Conservation (phyloP, 1,284 basidiomycete species). For the Somion occarium region DNA sequence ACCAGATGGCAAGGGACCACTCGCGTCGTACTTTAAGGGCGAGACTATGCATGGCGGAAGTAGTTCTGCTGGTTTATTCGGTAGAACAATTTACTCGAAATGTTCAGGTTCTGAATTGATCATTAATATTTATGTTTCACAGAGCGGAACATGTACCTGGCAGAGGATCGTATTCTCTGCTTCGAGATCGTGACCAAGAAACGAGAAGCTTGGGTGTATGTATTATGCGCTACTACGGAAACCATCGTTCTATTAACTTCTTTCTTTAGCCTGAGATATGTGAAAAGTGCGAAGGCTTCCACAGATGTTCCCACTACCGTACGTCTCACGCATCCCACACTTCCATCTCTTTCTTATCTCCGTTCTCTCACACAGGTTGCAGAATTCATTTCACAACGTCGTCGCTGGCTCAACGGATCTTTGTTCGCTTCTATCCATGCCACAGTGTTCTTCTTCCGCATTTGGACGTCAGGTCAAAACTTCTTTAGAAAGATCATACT, state of each 20-base stretch:
- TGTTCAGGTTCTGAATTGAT: background rate
- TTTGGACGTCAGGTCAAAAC: constrained; percentile 89
- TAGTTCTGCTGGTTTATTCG: constrained; percentile 67
- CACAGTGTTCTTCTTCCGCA: constrained; percentile 77
- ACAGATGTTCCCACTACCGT: constrained; percentile 85
- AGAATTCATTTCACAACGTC: constrained; percentile 88
- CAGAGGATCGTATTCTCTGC: constrained; percentile 93
- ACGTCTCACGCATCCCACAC: constrained; percentile 17
- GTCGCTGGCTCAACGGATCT: constrained; percentile 88
- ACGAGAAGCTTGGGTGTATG: constrained; percentile 74
- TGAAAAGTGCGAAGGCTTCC: constrained; percentile 86
- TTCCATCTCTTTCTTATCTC: constrained; percentile 1
- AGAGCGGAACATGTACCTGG: constrained; percentile 89
- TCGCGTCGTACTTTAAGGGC: constrained; percentile 90
- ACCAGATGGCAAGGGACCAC: constrained; percentile 78
- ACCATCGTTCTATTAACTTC: background rate
- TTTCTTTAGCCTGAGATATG: constrained; percentile 71
- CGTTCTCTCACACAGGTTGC: constrained; percentile 49
- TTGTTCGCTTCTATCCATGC: constrained; percentile 86
- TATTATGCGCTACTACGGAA: constrained; percentile 14
- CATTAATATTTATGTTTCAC: constrained; percentile 3
- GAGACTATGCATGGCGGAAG: constrained; percentile 78
- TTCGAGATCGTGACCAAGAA: constrained; percentile 98
- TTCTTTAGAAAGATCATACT: constrained; percentile 81
- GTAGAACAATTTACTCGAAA: constrained; percentile 22